Conservation (phyloP, 176 grass and related monocot species). For the sorghum (Sorghum bicolor) region Sorghum_bicolor_NCBIv3 NC_012872.2:2123001-2123500, state of each 20-base stretch:
- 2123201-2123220: not conserved
- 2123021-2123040: not conserved
- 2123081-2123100: not conserved
- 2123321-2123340: not conserved
- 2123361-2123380: not conserved
- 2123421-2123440: not conserved
- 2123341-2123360: not conserved
- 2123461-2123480: slow-evolving; percentile 68
- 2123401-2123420: not conserved
- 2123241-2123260: not conserved
- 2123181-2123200: not conserved
- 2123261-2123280: not conserved
- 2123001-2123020: slow-evolving; percentile 21
- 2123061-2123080: not conserved
- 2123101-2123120: slow-evolving; percentile 68
- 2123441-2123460: not conserved
- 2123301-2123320: not conserved
- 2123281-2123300: not conserved
- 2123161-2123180: not conserved
- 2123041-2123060: not conserved
- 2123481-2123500: slow-evolving; percentile 45
- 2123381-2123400: not conserved
- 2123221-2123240: not conserved
- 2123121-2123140: slow-evolving; percentile 34
- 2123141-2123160: not conserved